Conservation (phyloP, 192 early-diverging fungal species). For the Neocallimastix lanati region DNA sequence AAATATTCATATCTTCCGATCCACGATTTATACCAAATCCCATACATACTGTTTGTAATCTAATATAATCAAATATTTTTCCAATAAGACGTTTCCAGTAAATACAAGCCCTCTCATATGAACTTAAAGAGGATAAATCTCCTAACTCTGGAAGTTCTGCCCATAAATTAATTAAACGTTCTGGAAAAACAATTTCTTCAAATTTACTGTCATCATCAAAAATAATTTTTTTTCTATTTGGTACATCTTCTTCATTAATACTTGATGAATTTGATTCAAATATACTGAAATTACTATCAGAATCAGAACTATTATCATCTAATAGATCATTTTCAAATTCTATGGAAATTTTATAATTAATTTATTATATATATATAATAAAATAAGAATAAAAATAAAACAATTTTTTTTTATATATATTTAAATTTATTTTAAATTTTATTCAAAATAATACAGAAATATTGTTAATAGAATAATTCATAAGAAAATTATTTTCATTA, state of each 20-base stretch:
- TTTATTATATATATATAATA: too few species aligned
- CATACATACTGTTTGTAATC: background rate
- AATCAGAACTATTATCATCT: background rate
- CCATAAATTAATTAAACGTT: background rate
- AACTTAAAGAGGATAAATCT: background rate
- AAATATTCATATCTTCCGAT: background rate
- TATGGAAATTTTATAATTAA: too few species aligned
- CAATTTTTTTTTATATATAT: too few species aligned
- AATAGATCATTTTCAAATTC: background rate
- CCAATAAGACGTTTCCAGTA: background rate
- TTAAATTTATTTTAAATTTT: too few species aligned
- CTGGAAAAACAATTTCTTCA: background rate
- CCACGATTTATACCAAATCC: background rate
- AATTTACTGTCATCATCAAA: background rate
- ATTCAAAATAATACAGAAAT: too few species aligned
- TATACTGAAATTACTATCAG: background rate
- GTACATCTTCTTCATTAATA: background rate
- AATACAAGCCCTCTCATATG: background rate
- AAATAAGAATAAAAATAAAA: too few species aligned
- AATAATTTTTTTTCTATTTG: background rate
- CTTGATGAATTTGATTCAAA: background rate
- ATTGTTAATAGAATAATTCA: too few species aligned
- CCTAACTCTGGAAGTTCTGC: background rate
- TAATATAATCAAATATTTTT: background rate
- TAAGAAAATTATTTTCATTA: too few species aligned